Evolutionary conservation across 2,329 filamentous ascomycete species (phyloP), one percentile per base, ranked within the genome.

Genomic region (Calonectria ilicicola): DNA sequence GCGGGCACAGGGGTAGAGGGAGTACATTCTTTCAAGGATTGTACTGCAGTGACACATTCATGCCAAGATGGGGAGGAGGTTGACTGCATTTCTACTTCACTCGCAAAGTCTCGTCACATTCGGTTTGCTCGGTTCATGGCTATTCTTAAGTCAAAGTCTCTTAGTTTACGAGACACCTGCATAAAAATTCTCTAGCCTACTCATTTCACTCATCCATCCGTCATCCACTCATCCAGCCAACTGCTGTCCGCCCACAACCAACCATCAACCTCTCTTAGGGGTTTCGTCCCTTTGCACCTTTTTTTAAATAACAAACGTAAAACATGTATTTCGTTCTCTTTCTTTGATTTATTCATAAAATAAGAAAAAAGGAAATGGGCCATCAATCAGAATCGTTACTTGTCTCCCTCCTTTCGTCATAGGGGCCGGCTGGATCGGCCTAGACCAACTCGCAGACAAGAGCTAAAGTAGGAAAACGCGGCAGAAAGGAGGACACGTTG

Each of bases 261-360:
- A 62, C 51, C 51, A 23, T 56, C 40, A 26, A 32, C 40, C n/a
- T 42, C 40, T 32, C 40, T 32, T 26, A n/a, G 40, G 19, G 47
- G 29, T 42, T 35, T 29, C 35, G n/a, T 49, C 35, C 21, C 44
- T 51, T 72, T 51, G 35, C 69, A 64, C 47, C 58, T 32, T 64
- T 62, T 69, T 62, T 42, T 65, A 63, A 62, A 68, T 60, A 68
- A 68, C 7, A 49, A 42, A 56, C 40, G 26, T 53, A 64, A 60
- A 60, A 66, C 58, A 65, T 72, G 58, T 58, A 68, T 72, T 68
- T 69, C 44, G 69, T 72, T 65, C 65, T 65, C 66, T 72, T 69
- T 72, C 47, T 67, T 67, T 69, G 42, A 35, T 72, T 72, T 69
- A 69, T 72, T 72, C 66, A 65, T 72, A 72, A 72, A 35, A 32